Percentiles rank a stretch among this genome's conserved stretches.
These are phyloP conservation scores for Penstemon davidsonii DNA, from an alignment of 257 asterid species.

Conservation along the genomic window DNA sequence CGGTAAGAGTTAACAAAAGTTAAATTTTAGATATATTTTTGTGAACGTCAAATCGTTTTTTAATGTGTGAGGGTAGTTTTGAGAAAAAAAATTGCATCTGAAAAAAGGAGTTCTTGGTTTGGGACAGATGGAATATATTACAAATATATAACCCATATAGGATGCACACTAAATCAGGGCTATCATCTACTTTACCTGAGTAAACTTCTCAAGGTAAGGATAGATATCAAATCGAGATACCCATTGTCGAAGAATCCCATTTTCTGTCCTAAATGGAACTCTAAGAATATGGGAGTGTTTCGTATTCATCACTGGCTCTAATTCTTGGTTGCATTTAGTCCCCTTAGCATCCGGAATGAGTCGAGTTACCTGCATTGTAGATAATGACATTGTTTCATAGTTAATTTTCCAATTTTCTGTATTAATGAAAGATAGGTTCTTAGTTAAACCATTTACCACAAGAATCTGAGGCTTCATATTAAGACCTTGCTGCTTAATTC, in stretches of 20 bases:
- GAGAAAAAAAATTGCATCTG: background rate
- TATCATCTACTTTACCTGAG: constrained; percentile 52
- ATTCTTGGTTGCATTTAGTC: constrained; percentile 73
- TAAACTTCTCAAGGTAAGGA: constrained; percentile 81
- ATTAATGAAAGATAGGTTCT: background rate
- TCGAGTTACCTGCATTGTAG: constrained; percentile 66
- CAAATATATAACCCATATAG: background rate
- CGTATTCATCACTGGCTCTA: constrained; percentile 73
- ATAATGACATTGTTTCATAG: background rate
- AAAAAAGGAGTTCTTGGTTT: no score
- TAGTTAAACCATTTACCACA: constrained; percentile 51
- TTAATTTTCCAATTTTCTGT: background rate
- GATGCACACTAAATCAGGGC: background rate
- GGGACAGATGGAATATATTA: background rate
- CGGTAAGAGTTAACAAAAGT: background rate
- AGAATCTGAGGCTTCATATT: constrained; percentile 84
- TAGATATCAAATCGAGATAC: constrained; percentile 82
- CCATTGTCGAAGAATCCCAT: constrained; percentile 79
- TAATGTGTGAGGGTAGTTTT: background rate
- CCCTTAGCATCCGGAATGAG: constrained; percentile 90
- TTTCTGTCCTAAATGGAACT: constrained; percentile 77
- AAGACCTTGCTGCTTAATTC: constrained; percentile 88
- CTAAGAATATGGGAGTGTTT: constrained; percentile 88
- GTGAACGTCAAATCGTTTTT: no score
- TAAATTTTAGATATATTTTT: background rate